Evolutionary conservation across 2,329 filamentous ascomycete genomes (phyloP).

Genomic region (Triangularia setosa): DNA sequence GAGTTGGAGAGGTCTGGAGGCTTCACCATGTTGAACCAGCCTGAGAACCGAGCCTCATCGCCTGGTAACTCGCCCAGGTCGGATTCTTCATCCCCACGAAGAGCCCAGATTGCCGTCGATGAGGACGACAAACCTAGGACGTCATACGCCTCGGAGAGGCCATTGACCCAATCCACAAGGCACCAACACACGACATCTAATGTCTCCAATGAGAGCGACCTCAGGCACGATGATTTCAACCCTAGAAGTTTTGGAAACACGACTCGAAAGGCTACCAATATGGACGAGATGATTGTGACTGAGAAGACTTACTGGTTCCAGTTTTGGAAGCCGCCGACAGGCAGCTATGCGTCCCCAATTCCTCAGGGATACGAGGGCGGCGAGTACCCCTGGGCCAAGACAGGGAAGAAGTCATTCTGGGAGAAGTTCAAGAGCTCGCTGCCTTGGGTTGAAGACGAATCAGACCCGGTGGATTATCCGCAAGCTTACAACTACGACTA

Average conservation of each 20-base stretch:
- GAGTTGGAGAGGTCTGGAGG: constrained; percentile 54
- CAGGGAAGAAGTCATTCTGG: constrained; percentile 46
- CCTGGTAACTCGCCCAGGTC: constrained; percentile 9
- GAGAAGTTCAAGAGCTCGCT: constrained; percentile 47
- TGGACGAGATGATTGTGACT: constrained; percentile 46
- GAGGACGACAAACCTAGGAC: constrained; percentile 33
- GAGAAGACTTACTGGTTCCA: constrained; percentile 53
- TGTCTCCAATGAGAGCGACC: constrained; percentile 38
- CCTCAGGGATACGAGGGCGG: constrained; percentile 51
- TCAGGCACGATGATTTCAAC: constrained; percentile 27
- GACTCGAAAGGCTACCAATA: constrained; percentile 46
- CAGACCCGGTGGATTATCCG: constrained; percentile 55
- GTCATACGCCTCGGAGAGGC: constrained; percentile 31
- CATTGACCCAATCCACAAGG: constrained; percentile 21
- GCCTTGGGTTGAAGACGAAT: constrained; percentile 45
- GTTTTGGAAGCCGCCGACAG: constrained; percentile 61
- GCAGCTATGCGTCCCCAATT: constrained; percentile 58
- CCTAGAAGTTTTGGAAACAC: constrained; percentile 44
- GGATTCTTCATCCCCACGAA: constrained; percentile 28
- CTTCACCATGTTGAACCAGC: constrained; percentile 38
- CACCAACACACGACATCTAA: constrained; percentile 36
- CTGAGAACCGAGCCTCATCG: constrained; percentile 17
- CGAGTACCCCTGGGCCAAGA: constrained; percentile 39
- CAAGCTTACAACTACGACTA: constrained; percentile 58
- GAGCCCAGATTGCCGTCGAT: constrained; percentile 30